These are phyloP conservation scores for Globisporangium camurandrum DNA, from an alignment of 352 stramenopile species.

Conservation along the genomic window DNA sequence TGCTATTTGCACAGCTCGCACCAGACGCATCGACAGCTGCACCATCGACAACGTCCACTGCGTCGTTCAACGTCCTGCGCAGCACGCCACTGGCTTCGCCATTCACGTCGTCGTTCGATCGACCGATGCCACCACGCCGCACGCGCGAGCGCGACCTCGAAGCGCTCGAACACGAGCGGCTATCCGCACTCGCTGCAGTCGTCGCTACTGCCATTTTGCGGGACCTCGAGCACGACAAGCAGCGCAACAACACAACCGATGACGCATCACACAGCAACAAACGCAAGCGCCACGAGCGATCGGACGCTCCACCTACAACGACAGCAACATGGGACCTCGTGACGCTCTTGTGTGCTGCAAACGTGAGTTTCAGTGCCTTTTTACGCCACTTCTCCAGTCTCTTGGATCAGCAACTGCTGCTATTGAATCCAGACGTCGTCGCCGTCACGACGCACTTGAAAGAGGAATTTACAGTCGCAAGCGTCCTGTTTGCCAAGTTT, in stretches of 20 bases:
- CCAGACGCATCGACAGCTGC: conserved; percentile 11
- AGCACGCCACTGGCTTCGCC: conserved; percentile 4
- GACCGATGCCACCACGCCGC: neutral
- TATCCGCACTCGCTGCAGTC: conserved; percentile 41
- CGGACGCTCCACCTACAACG: no score
- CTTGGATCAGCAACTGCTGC: conserved; percentile 71
- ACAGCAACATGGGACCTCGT: conserved; percentile 22
- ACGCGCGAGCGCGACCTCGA: conserved; percentile 3
- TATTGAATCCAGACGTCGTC: conserved; percentile 66
- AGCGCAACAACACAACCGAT: neutral
- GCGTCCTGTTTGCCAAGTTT: conserved; percentile 76
- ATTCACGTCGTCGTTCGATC: conserved; percentile 4
- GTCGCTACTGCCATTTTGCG: conserved; percentile 32
- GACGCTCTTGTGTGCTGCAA: conserved; percentile 32
- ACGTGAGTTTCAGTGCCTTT: conserved; percentile 57
- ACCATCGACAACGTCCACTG: neutral
- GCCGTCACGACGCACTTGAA: conserved; percentile 66
- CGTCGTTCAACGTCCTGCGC: neutral
- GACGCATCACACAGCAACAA: neutral
- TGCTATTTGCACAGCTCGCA: conserved; percentile 36
- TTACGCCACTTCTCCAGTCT: conserved; percentile 67
- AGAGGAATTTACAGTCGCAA: conserved; percentile 69
- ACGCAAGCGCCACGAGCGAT: neutral
- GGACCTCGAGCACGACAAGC: conserved; percentile 22
- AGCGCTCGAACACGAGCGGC: conserved; percentile 15